Evolutionary conservation across 163 green algal genomes (phyloP).

Genomic region (Scenedesmus sp.): DNA sequence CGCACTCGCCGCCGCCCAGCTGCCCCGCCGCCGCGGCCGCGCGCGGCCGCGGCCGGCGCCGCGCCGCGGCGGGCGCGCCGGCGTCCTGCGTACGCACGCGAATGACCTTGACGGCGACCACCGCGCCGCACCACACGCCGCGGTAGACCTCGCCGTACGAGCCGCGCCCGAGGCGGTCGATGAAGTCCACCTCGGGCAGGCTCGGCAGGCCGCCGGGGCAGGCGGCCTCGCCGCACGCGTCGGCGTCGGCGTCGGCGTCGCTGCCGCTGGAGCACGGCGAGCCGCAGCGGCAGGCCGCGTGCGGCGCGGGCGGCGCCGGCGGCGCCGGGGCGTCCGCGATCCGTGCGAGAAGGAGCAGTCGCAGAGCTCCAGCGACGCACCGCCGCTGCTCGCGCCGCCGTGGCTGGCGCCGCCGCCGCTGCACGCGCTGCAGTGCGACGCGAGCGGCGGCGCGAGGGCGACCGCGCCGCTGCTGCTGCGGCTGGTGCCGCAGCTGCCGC

Average conservation of each 20-base stretch:
- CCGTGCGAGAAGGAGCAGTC: too few relatives aligned
- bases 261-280: neutral
- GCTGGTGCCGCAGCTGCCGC: neutral
- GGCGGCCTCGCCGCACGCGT: neutral
- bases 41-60: neutral
- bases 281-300: neutral
- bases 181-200: slow-evolving; percentile 45
- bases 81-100: neutral
- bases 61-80: neutral
- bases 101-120: slow-evolving; percentile 50
- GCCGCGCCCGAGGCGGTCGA: slow-evolving; percentile 44
- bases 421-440: neutral
- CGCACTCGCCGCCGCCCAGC: neutral
- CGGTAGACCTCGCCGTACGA: slow-evolving; percentile 47
- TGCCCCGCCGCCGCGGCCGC: neutral
- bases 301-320: neutral
- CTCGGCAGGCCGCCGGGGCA: slow-evolving; percentile 1
- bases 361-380: neutral
- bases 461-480: neutral
- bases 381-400: neutral
- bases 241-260: neutral
- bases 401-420: neutral
- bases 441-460: neutral
- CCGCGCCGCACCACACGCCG: slow-evolving; percentile 36
- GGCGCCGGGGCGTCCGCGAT: too few relatives aligned